Conservation (phyloP, 1,139 yeast genomes). For the Tardiomyces depauwii region DNA sequence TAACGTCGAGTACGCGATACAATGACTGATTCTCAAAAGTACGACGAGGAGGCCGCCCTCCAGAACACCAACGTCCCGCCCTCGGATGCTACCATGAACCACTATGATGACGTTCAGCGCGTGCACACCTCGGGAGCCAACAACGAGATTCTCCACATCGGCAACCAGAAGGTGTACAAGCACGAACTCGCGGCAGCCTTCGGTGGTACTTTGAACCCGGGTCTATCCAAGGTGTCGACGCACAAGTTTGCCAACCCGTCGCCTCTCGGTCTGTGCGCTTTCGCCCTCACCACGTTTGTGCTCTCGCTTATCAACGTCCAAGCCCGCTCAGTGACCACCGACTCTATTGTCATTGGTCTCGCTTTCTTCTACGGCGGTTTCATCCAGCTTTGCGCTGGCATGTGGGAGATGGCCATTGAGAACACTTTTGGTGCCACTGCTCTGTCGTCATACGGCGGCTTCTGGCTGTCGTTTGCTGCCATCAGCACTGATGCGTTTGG, state of each 20-base stretch:
- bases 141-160: constrained; percentile 57
- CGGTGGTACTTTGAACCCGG: constrained; percentile 63
- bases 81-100: neutral
- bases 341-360: constrained; percentile 54
- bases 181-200: constrained; percentile 56
- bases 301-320: constrained; percentile 52
- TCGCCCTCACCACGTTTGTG: constrained; percentile 78
- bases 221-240: constrained; percentile 50
- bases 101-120: neutral
- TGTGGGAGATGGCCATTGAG: constrained; percentile 59
- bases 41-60: neutral
- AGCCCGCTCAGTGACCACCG: constrained; percentile 45
- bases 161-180: constrained; percentile 56
- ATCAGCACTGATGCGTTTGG: constrained; percentile 66
- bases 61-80: neutral
- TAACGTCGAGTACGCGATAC: too few relatives aligned
- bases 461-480: constrained; percentile 76
- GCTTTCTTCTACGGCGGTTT: constrained; percentile 83
- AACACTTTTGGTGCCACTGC: constrained; percentile 91
- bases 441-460: constrained; percentile 70
- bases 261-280: constrained; percentile 75
- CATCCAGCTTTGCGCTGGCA: constrained; percentile 62
- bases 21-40: neutral
- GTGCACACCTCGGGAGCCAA: constrained; percentile 7
- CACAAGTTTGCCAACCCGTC: constrained; percentile 81